These are phyloP conservation scores for Umbelopsis sp. DNA, from an alignment of 192 early-diverging fungal species.

Conservation along the genomic window DNA sequence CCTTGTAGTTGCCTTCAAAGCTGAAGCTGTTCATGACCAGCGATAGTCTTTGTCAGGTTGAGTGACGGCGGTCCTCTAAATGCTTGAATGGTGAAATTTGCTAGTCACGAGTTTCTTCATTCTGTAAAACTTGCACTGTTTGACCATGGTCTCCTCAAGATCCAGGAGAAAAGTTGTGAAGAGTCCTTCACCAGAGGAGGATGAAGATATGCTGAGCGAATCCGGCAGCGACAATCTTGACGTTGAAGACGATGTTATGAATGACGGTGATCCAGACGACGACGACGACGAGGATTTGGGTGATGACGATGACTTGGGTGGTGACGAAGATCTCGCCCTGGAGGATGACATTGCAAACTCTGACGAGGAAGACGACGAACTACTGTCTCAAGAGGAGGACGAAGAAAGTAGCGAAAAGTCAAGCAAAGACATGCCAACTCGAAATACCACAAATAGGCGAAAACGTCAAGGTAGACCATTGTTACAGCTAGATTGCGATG, in stretches of 20 bases:
- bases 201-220: slow-evolving; percentile 14
- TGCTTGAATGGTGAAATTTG: not conserved
- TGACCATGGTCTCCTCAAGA: slow-evolving; percentile 13
- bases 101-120: slow-evolving; percentile 1
- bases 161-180: slow-evolving; percentile 15
- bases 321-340: slow-evolving; percentile 24
- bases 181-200: slow-evolving; percentile 10
- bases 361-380: slow-evolving; percentile 11
- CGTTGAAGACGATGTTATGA: slow-evolving; percentile 17
- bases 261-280: slow-evolving; percentile 26
- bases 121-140: not conserved
- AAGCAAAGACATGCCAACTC: not conserved
- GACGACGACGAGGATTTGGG: slow-evolving; percentile 17
- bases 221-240: slow-evolving; percentile 19
- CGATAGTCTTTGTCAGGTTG: not conserved
- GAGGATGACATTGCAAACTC: slow-evolving; percentile 18
- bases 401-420: slow-evolving; percentile 22
- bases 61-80: not conserved
- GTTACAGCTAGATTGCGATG: not conserved
- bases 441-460: slow-evolving; percentile 17
- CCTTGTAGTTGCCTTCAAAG: slow-evolving; percentile 85
- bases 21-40: slow-evolving; percentile 50
- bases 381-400: slow-evolving; percentile 26
- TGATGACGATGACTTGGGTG: slow-evolving; percentile 24
- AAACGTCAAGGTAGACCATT: slow-evolving; percentile 22